Conservation (phyloP, 176 grass and related monocot genomes). For the Secale cereale region DNA sequence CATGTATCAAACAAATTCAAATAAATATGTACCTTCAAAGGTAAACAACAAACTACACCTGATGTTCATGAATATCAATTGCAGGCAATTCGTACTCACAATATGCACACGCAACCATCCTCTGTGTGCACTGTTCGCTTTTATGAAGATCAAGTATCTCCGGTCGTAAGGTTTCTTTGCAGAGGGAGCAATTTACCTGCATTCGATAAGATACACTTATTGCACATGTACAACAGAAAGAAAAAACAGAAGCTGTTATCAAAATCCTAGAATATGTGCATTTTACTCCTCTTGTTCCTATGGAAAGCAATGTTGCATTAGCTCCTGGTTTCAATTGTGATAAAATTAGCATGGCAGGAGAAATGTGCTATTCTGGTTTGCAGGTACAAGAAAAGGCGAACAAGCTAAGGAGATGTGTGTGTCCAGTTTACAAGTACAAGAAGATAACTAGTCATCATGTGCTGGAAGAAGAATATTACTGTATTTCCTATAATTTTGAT, state of each 20-base stretch:
- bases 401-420: background rate
- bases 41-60: slow-evolving; percentile 46
- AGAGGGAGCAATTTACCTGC: slow-evolving; percentile 78
- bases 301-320: background rate
- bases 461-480: background rate
- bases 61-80: slow-evolving; percentile 79
- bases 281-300: slow-evolving; percentile 7
- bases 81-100: slow-evolving; percentile 89
- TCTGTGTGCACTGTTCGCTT: slow-evolving; percentile 64
- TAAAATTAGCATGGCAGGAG: background rate
- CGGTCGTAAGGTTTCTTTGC: slow-evolving; percentile 64
- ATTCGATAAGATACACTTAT: slow-evolving; percentile 24
- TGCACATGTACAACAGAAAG: background rate
- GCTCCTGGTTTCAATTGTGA: slow-evolving; percentile 1
- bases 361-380: background rate
- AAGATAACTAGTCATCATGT: background rate
- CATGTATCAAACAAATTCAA: background rate
- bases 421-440: background rate
- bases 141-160: slow-evolving; percentile 72
- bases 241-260: background rate
- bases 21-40: background rate
- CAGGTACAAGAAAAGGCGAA: background rate
- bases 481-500: background rate
- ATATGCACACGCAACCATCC: slow-evolving; percentile 85
- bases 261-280: background rate